Evolutionary conservation across 176 grass and related monocot genomes (phyloP), one percentile per base, ranked within the genome.

Genomic region (Zea mays): DNA sequence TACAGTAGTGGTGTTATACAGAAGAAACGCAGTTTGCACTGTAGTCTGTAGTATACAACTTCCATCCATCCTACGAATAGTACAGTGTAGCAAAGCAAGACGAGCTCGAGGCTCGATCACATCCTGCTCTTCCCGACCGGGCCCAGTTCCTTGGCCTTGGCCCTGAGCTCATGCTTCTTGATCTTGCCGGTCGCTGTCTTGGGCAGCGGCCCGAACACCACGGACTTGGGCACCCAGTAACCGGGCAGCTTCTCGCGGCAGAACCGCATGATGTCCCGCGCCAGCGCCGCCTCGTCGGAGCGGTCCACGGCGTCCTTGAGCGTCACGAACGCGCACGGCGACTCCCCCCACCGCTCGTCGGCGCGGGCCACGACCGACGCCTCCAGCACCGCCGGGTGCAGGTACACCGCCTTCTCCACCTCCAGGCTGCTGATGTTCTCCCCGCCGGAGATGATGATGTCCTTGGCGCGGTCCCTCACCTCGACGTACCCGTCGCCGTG

Each of bases 391-490:
- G 89, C 89, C 35, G 95, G 89, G 62, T 98, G 95, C 78, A 80
- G 57, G 73, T 98, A 98, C 42, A 98, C 62, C 17, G 73, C 85
- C 63, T 91, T 92, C 85, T 98, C 95, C 73, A 98, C 89, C 85
- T 94, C 95, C 78, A 98, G 69, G 86, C 95, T 98, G 82, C 87
- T 92, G 45, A 98, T 98, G 80, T 98, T 98, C 83, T 98, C 95
- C 17, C 95, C 95, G 35, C 95, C 95, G n/a, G 95, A 94, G 69
- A 94, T 98, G 72, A 92, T 98, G 81, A 98, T 94, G 78, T 98
- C 95, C 79, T 98, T 98, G 34, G 95, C 91, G 14, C 95, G 87
- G 83, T 98, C 95, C 87, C 92, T 92, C 79, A 94, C 95, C 74
- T 98, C 95, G 62, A 98, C 78, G 38, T 98, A 98, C 45, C 90